These are phyloP conservation scores for Potentilla sterilis DNA, from an alignment of 306 rosid genomes.

Conservation along the genomic window DNA sequence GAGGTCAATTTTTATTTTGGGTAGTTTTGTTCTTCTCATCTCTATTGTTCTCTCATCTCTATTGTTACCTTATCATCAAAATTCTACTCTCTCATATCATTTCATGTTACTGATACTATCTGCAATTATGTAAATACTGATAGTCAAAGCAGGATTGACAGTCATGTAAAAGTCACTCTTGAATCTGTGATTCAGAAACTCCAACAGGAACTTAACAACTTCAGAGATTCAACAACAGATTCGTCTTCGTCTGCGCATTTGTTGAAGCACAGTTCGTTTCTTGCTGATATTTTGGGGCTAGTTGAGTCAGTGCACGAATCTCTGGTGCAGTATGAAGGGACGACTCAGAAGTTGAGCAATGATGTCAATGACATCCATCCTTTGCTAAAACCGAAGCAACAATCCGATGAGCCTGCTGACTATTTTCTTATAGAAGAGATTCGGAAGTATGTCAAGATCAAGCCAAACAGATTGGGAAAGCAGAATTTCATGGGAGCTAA, in stretches of 20 bases:
- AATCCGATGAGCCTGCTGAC: conserved; percentile 43
- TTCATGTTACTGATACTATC: conserved; percentile 38
- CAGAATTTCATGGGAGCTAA: conserved; percentile 86
- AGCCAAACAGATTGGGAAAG: conserved; percentile 63
- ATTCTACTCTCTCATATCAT: conserved; percentile 42
- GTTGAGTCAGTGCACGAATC: conserved; percentile 41
- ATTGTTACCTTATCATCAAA: conserved; percentile 42
- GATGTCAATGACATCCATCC: conserved; percentile 33
- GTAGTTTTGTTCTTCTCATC: conserved; percentile 47
- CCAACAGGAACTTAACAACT: conserved; percentile 35
- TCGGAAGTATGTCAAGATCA: conserved; percentile 62
- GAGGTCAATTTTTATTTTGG: conserved; percentile 34
- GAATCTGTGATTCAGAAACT: conserved; percentile 47
- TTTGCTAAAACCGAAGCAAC: conserved; percentile 38
- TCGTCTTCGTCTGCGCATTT: conserved; percentile 24
- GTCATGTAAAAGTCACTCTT: conserved; percentile 25
- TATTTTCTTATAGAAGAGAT: conserved; percentile 69
- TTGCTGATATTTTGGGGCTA: conserved; percentile 61
- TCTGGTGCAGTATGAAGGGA: conserved; percentile 20
- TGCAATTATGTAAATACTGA: conserved; percentile 32
- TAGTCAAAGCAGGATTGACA: conserved; percentile 19
- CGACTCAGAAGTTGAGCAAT: background rate
- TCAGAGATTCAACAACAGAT: conserved; percentile 30
- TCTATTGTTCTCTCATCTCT: conserved; percentile 44
- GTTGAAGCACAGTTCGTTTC: conserved; percentile 39